Base-by-base conservation (phyloP, 2,329 filamentous ascomycete genomes). In the Stagonosporopsis rhizophila region DNA sequence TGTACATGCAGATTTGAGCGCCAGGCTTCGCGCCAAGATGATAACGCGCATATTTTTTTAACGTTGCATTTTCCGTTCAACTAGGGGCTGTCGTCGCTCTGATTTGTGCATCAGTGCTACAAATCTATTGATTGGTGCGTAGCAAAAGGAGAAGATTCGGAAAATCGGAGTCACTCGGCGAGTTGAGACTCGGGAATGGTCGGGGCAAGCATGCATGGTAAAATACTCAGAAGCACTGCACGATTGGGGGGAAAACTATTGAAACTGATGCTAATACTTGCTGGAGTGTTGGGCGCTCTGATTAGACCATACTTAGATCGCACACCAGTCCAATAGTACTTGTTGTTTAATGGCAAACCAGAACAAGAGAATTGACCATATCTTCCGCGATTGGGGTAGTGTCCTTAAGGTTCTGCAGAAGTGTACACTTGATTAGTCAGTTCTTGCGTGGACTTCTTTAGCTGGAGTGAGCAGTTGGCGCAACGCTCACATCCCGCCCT, bases 111-210 rank as follows among this genome's bases (percentile, higher is more conserved):
- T 28, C 34, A 27, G 35, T 5, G 27, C 40, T 49, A 35, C 52
- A 40, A 22, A 23, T 5, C 47, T 56, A 41, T 23, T 51, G 42
- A 45, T 56, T 51, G 46, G 53, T 51, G 35, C 12, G 52, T 56
- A 47, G 46, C 47, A 12, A 56, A 45, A 38, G 41, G 53, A 41
- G 19, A 37, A 37, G 14, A 19, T 17, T 51, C 42, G 46, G 53
- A 25, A 56, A 32, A 22, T 51, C 53, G 53, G 53, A 30, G 15
- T 22, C 37, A n/a, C 28, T 56, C 53, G 46, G 53, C 47, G 42
- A 38, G 25, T 44, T 19, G 39, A 9, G 14, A 38, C 15, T 42
- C 53, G 46, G 46, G 23, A 42, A 27, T 27, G 19, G 15, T 50
- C 45, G 45, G 52, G 39, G 38, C 8, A 39, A 32, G 40, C 2